Base-by-base conservation (phyloP, 306 rosid genomes). In the Fragaria ananassa region DNA sequence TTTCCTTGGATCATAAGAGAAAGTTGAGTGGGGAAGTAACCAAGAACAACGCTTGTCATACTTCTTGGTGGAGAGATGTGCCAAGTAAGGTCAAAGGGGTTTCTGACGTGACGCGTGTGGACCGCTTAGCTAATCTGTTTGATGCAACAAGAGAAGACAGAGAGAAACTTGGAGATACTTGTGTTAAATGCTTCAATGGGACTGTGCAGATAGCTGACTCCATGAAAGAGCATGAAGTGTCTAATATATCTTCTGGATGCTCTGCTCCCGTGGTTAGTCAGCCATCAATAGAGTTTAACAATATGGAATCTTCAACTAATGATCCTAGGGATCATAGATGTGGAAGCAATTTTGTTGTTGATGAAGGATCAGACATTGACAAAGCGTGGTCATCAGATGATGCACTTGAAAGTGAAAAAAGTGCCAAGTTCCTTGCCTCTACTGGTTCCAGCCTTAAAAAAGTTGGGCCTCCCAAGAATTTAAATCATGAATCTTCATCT, bases 61-160 rank as follows among this genome's bases (percentile, higher is more conserved):
- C 83, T 35, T 87, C 86, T 72, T 87, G 83, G 66, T 88, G 92
- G 96, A 83, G 81, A 85, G 96, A 86, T 64, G 92, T 90, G 64
- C 96, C 92, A 2, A 76, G 79, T 72, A 88, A 85, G 88, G 76
- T 73, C 66, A 86, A 85, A 78, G 84, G 74, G 74, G 80, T 71
- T 70, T 76, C 78, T 81, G 83, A 83, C 46, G 86, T 67, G 46
- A 27, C 31, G 35, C 72, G 74, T 62, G 74, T 72, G 47, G 88
- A 78, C 73, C 81, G 51, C 57, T 71, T 75, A 53, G 81, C 80
- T 76, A 65, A 74, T 63, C 51, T 71, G 64, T 72, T 85, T 63
- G 85, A 83, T 79, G 64, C 58, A 23, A 79, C 77, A 77, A 76
- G 74, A 64, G 74, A 61, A 72, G 84, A 83, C n/a, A 68, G 69